Evolutionary conservation across 2,329 filamentous ascomycete genomes (phyloP).

Genomic region (Fusarium newnesense): DNA sequence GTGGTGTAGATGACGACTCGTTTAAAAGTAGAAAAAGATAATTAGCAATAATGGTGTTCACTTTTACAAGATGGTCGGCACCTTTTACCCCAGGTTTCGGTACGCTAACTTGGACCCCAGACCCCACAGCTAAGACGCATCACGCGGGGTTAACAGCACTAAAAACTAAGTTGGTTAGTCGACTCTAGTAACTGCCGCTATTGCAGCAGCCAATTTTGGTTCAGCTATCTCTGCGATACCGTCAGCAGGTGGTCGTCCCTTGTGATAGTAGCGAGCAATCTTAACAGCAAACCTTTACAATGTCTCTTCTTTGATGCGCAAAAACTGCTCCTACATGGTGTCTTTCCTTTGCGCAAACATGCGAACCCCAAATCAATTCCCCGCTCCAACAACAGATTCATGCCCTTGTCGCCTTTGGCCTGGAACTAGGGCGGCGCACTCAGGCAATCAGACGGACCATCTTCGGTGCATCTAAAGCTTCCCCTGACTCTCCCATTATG

Average conservation of each 20-base stretch:
- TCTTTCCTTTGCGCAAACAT: neutral
- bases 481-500: neutral
- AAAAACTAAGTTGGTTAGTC: neutral
- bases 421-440: neutral
- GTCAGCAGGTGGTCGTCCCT: neutral
- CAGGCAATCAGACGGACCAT: neutral
- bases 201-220: neutral
- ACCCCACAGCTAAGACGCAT: neutral
- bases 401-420: neutral
- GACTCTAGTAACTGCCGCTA: neutral
- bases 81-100: neutral
- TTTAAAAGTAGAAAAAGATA: too few species aligned
- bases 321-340: too few species aligned
- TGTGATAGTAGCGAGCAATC: fast-evolving
- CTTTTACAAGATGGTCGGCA: neutral
- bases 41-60: neutral
- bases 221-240: neutral
- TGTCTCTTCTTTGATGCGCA: fast-evolving
- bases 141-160: neutral
- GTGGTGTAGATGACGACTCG: neutral
- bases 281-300: fast-evolving
- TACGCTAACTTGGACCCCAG: neutral
- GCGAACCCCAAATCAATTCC: fast-evolving
- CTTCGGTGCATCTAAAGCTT: neutral
- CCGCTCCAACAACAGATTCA: neutral